Percentiles rank a stretch among this genome's conserved stretches.
Conservation (phyloP, 1,284 basidiomycete genomes). For the Cryptococcus hybrid region DNA sequence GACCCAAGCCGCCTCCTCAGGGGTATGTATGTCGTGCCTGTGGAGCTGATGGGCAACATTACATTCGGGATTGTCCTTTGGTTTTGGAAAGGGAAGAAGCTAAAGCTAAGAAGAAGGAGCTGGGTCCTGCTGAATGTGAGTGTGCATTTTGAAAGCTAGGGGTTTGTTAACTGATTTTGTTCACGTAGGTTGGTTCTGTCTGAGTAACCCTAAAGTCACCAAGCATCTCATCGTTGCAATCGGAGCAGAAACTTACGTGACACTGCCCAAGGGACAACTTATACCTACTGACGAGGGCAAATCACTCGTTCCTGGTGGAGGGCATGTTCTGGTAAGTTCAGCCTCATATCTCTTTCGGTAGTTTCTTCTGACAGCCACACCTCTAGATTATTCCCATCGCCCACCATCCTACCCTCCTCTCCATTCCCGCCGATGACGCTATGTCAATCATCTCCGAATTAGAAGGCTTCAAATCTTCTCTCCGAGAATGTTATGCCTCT, state of each 20-base stretch:
- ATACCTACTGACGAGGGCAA: constrained; percentile 63
- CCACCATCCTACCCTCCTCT: constrained; percentile 62
- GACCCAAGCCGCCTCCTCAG: constrained; percentile 64
- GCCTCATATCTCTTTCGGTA: background rate
- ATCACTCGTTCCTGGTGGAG: constrained; percentile 76
- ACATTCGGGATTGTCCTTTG: constrained; percentile 79
- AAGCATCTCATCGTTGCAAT: constrained; percentile 94
- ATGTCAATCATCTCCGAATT: constrained; percentile 76
- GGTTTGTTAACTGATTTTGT: background rate
- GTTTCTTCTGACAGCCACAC: background rate
- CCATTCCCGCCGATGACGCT: constrained; percentile 72
- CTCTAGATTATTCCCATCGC: constrained; percentile 70
- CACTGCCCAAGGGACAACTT: constrained; percentile 89
- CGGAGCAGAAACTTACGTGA: constrained; percentile 87
- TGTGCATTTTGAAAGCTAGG: constrained; percentile 7
- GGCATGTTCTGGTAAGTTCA: constrained; percentile 68
- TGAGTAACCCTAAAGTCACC: constrained; percentile 82
- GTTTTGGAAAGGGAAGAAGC: constrained; percentile 54
- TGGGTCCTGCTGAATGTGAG: constrained; percentile 60
- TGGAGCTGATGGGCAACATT: constrained; percentile 70
- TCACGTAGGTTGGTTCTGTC: constrained; percentile 81
- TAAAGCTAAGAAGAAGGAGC: constrained; percentile 48
- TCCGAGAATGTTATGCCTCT: constrained; percentile 68
- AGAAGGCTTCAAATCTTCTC: constrained; percentile 72
- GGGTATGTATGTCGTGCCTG: constrained; percentile 87